A percentile compares a stretch with the other conserved stretches of the same genome.
Conservation (phyloP, 73 alveolate species). For the Paramecium primaurelia region DNA sequence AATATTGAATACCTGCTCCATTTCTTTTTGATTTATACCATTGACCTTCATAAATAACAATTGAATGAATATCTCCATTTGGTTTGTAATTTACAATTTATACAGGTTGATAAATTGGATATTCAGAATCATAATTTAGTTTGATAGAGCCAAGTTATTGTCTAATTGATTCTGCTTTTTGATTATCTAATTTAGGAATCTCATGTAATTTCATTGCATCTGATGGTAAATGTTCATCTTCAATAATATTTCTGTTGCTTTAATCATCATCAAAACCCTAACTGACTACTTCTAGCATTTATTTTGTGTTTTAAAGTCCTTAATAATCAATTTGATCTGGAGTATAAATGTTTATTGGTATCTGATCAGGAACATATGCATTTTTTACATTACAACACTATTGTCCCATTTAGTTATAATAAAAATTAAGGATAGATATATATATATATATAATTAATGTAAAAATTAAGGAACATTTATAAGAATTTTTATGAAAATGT, state of each 20-base stretch:
- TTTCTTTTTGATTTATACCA: neutral
- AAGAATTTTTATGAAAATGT: constrained; percentile 10
- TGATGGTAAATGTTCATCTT: neutral
- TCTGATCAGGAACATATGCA: neutral
- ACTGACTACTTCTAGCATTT: neutral
- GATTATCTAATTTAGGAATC: constrained; percentile 55
- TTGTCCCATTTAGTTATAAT: neutral
- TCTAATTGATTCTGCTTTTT: neutral
- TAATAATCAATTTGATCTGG: neutral
- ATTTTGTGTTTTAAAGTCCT: neutral
- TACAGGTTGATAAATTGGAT: neutral
- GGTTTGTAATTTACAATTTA: neutral
- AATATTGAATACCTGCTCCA: constrained; percentile 40
- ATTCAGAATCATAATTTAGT: neutral
- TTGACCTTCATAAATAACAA: neutral
- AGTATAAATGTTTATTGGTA: neutral
- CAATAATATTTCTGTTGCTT: neutral
- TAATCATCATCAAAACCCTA: neutral
- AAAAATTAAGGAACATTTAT: neutral
- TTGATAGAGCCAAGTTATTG: neutral
- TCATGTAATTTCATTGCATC: constrained; percentile 21
- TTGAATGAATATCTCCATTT: constrained; percentile 3
- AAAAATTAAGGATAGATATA: neutral
- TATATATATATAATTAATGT: neutral
- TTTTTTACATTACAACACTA: neutral